These are phyloP conservation scores for Dioscorea zingiberensis DNA, from an alignment of 106 monocot genomes.

Conservation along the genomic window DNA sequence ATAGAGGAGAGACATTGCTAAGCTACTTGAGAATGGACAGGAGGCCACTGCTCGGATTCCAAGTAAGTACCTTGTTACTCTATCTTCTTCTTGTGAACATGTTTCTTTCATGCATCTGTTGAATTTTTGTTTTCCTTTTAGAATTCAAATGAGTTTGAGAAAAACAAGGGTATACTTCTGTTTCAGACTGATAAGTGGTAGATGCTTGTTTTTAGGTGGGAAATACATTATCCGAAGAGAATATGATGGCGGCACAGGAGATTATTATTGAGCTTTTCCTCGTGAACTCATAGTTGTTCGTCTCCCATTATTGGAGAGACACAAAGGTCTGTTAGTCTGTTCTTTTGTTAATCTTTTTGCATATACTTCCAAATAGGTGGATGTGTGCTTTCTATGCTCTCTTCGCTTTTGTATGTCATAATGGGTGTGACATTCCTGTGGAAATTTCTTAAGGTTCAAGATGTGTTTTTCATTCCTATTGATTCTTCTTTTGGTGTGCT, in stretches of 20 bases:
- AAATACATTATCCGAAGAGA: conserved; percentile 97
- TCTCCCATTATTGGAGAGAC: conserved; percentile 92
- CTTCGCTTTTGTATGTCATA: background rate
- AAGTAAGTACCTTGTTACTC: conserved; percentile 37
- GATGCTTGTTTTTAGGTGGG: conserved; percentile 52
- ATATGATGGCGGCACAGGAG: conserved; percentile 98
- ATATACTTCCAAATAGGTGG: background rate
- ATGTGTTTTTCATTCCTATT: background rate
- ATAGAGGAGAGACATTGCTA: conserved; percentile 94
- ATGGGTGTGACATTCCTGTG: background rate
- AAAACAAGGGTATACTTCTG: background rate
- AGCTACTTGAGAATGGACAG: conserved; percentile 87
- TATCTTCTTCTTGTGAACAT: background rate
- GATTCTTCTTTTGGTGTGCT: no score
- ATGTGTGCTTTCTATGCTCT: background rate
- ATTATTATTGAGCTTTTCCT: conserved; percentile 89
- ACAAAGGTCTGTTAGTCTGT: conserved; percentile 45
- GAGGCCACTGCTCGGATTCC: conserved; percentile 94
- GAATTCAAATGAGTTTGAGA: background rate
- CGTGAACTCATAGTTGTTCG: conserved; percentile 88
- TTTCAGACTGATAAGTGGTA: background rate
- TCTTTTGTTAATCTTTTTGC: background rate
- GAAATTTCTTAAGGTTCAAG: background rate
- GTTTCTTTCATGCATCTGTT: background rate
- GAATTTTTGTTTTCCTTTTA: background rate